These are phyloP conservation scores for Neofusicoccum sp. DNA, from an alignment of 2,329 filamentous ascomycete genomes.

Conservation along the genomic window DNA sequence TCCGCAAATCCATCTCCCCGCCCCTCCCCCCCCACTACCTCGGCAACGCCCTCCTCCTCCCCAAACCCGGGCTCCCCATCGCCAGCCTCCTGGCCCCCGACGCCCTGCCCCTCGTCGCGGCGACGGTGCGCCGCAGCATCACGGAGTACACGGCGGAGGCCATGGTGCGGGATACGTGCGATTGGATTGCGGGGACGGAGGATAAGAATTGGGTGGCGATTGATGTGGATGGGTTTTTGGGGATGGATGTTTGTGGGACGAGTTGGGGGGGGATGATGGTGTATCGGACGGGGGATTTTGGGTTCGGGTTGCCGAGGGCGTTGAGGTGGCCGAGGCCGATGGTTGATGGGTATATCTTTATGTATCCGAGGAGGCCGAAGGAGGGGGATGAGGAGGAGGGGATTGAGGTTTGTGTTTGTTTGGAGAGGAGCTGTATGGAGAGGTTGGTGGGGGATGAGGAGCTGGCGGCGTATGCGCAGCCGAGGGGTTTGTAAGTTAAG, in stretches of 20 bases:
- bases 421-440: conserved; percentile 23
- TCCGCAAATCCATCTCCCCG: conserved; percentile 26
- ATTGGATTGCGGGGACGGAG: conserved; percentile 29
- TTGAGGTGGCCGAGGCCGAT: conserved; percentile 25
- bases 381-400: conserved; percentile 25
- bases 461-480: conserved; percentile 26
- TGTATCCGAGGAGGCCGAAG: conserved; percentile 26
- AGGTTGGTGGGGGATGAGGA: conserved; percentile 26
- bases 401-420: conserved; percentile 26
- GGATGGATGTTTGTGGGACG: conserved; percentile 31
- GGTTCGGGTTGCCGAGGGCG: conserved; percentile 31
- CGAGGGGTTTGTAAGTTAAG: neutral
- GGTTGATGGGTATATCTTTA: conserved; percentile 27
- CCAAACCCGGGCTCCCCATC: conserved; percentile 25
- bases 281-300: conserved; percentile 34
- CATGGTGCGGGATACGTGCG: conserved; percentile 27
- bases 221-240: conserved; percentile 29
- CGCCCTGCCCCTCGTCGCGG: conserved; percentile 27
- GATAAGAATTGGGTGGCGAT: conserved; percentile 31
- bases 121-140: conserved; percentile 29
- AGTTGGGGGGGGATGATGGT: conserved; percentile 32
- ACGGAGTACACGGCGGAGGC: conserved; percentile 24
- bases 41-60: conserved; percentile 27
- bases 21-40: conserved; percentile 30
- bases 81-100: conserved; percentile 20